These are phyloP conservation scores for Cercophora sp. DNA, from an alignment of 495 filamentous ascomycete genomes.

Conservation along the genomic window DNA sequence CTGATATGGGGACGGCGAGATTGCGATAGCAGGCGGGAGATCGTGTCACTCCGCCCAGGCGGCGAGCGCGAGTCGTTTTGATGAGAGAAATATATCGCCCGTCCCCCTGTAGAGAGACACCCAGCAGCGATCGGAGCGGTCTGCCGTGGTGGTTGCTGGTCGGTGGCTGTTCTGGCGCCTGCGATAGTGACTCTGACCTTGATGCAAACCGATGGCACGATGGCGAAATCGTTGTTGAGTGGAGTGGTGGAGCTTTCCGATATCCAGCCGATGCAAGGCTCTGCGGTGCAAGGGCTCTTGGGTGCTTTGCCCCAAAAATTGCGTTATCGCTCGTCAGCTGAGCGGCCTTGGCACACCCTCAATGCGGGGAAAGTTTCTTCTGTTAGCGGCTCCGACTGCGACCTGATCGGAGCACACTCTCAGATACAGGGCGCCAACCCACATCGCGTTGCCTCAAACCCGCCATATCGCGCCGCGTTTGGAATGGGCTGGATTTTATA, in stretches of 20 bases:
- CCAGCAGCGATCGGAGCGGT: not conserved
- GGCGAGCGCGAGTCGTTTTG: not conserved
- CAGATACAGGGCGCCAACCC: not conserved
- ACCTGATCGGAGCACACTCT: not conserved
- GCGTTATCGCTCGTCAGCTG: constrained; percentile 30
- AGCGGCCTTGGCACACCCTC: constrained; percentile 11
- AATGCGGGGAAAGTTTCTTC: constrained; percentile 20
- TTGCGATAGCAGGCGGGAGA: constrained; percentile 2
- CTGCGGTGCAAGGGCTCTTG: constrained; percentile 13
- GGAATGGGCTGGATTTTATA: not conserved
- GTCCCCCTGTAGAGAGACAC: too few relatives aligned
- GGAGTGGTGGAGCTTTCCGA: constrained; percentile 12
- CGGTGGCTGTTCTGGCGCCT: too few relatives aligned
- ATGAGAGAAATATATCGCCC: constrained; percentile 9
- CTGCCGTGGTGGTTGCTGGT: too few relatives aligned
- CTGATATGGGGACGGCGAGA: not conserved
- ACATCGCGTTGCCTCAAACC: not conserved
- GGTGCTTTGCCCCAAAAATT: constrained; percentile 32
- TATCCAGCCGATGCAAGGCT: constrained; percentile 10
- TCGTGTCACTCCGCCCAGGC: not conserved
- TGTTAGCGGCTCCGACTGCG: constrained; percentile 12
- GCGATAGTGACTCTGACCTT: constrained; percentile 3
- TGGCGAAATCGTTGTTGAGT: constrained; percentile 29
- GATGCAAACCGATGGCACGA: constrained; percentile 26
- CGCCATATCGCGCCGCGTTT: not conserved